Conservation (phyloP, 495 filamentous ascomycete species). For the Parathielavia hyrcaniae region DNA sequence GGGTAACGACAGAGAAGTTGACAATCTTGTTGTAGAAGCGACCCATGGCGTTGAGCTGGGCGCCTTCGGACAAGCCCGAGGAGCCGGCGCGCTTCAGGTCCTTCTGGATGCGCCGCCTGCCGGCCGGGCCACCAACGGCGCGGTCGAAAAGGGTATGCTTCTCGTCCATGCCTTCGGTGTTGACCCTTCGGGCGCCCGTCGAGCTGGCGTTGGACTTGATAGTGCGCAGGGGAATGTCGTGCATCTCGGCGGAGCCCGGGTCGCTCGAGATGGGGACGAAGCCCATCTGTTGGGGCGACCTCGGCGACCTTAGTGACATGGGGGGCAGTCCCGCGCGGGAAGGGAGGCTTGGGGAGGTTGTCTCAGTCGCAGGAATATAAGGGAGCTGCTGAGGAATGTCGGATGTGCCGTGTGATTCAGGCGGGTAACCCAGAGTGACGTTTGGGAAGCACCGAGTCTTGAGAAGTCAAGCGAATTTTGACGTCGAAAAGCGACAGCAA, state of each 20-base stretch:
- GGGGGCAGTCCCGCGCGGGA: background rate
- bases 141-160: constrained; percentile 48
- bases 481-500: background rate
- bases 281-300: constrained; percentile 27
- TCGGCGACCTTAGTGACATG: constrained; percentile 32
- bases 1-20: constrained; percentile 76
- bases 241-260: constrained; percentile 30
- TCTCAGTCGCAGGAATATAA: background rate
- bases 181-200: constrained; percentile 44
- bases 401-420: background rate
- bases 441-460: background rate
- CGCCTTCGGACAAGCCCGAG: constrained; percentile 49
- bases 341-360: background rate
- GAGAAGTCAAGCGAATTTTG: too few species aligned
- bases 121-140: constrained; percentile 33
- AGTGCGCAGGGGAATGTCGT: constrained; percentile 48
- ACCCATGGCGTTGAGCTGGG: constrained; percentile 74
- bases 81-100: constrained; percentile 48
- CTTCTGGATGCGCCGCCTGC: constrained; percentile 50
- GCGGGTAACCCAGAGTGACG: background rate
- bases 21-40: constrained; percentile 76
- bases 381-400: background rate
- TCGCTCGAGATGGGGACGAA: constrained; percentile 30
- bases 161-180: constrained; percentile 30
- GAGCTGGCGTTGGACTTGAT: constrained; percentile 46